Conservation (phyloP, 306 rosid genomes). For the Vachellia pachyceras region DNA sequence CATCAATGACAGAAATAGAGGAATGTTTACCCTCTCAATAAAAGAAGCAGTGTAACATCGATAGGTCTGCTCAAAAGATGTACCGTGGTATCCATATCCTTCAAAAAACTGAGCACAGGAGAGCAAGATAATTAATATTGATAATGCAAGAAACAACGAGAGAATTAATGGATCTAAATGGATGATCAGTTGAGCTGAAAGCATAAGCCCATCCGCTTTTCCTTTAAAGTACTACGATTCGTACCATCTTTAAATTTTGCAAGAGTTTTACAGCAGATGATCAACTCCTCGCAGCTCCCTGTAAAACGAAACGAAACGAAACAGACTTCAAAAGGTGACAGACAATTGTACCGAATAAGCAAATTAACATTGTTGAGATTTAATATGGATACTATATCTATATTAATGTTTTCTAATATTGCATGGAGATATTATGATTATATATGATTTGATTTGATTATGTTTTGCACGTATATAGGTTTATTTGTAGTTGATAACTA, state of each 20-base stretch:
- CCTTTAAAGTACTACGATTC: neutral
- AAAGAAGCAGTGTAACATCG: constrained; percentile 73
- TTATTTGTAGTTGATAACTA: too few relatives aligned
- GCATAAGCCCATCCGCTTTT: neutral
- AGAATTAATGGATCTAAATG: neutral
- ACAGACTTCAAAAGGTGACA: neutral
- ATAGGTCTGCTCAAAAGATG: constrained; percentile 73
- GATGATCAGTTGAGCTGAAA: neutral
- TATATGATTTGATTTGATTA: too few relatives aligned
- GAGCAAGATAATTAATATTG: neutral
- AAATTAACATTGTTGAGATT: neutral
- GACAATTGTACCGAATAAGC: neutral
- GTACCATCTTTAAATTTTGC: constrained; percentile 3
- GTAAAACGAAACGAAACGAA: neutral
- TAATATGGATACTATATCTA: too few relatives aligned
- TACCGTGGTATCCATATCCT: constrained; percentile 69
- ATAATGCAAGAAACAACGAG: neutral
- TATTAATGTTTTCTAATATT: too few relatives aligned
- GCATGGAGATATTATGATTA: too few relatives aligned
- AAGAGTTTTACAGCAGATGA: constrained; percentile 8
- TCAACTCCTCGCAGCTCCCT: constrained; percentile 12
- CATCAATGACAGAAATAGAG: neutral
- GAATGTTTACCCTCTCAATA: constrained; percentile 65
- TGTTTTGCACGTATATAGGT: too few relatives aligned
- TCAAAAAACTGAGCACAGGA: constrained; percentile 54